Percentiles rank a stretch among this genome's conserved stretches.
Conservation (phyloP, 805 yeast species). For the Ogataea saltuana region DNA sequence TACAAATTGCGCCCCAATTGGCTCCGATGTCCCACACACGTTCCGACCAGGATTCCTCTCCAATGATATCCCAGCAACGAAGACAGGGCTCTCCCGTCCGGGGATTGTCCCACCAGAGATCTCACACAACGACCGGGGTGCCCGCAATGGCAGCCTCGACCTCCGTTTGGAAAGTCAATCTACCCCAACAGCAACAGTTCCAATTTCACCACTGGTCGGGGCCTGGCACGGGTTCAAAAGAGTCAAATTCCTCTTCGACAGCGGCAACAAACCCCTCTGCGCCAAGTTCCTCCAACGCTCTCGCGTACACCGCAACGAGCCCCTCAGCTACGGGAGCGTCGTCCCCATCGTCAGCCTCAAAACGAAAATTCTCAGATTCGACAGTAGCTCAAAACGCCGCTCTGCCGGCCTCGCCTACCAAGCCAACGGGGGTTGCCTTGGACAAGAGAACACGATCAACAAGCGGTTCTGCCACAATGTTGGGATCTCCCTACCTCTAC, state of each 20-base stretch:
- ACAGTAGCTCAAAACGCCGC: slow-evolving; percentile 6
- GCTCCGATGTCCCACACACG: too few relatives aligned
- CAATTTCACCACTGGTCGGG: slow-evolving; percentile 41
- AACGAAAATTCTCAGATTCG: slow-evolving; percentile 21
- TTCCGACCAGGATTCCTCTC: slow-evolving; percentile 1
- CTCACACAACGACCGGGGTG: slow-evolving; percentile 29
- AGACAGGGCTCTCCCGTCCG: slow-evolving; percentile 22
- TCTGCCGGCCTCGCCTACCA: slow-evolving; percentile 19
- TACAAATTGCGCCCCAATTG: background rate
- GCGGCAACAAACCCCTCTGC: slow-evolving; percentile 9
- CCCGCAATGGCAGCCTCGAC: slow-evolving; percentile 30
- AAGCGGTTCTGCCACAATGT: slow-evolving; percentile 12
- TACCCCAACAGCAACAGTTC: slow-evolving; percentile 36
- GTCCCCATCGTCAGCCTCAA: slow-evolving; percentile 22
- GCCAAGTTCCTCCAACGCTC: slow-evolving; percentile 10
- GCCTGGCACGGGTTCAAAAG: slow-evolving; percentile 34
- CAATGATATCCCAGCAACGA: slow-evolving; percentile 8
- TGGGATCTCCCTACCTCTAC: slow-evolving; percentile 27
- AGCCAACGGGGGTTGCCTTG: slow-evolving; percentile 8
- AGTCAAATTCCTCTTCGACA: slow-evolving; percentile 8
- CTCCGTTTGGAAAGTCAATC: slow-evolving; percentile 36
- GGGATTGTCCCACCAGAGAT: slow-evolving; percentile 26
- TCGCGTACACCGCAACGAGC: slow-evolving; percentile 6
- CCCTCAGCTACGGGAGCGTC: slow-evolving; percentile 15
- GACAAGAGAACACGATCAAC: slow-evolving; percentile 26